Base-by-base conservation (phyloP, 306 rosid species). In the Carpinus viminea region DNA sequence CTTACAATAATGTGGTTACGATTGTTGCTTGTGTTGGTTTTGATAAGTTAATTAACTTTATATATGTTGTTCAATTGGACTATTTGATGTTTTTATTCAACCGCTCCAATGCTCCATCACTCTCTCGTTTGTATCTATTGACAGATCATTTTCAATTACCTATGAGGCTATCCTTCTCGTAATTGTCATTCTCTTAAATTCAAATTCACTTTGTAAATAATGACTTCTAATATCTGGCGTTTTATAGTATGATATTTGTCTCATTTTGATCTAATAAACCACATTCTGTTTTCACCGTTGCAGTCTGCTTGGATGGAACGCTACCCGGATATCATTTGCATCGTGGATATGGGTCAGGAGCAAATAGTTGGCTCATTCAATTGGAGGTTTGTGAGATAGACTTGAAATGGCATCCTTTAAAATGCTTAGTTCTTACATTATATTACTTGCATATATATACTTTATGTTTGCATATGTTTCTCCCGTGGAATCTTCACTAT, bases 231-330 rank as follows among this genome's bases (percentile, higher is more conserved):
- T 48, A 36, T 51, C 17, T 78, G 36, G 73, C 8, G 36, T 48
- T 18, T 10, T 10, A 9, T 17, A 45, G 24, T 43, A 15, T 13
- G 24, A 1, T 70, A 26, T 59, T 78, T 78, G 53, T 54, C 73
- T 74, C 17, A 77, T 48, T 68, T 80, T 78, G 75, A 78, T 66
- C 48, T 74, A 65, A 34, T 79, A 48, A 13, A 31, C 31, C 24
- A 50, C 5, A 13, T 66, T 61, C 57, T 55, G 16, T 61, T 77
- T 77, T 77, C 18, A 12, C 57, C 60, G 47, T 86, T 68, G 73
- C 89, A 95, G 98, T 95, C 10, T 95, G 99, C 86, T 83, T 88
- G 90, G 99, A 95, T 87, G 99, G 99, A 79, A 88, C 98, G 28
- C 84, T 93, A 86, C 99, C 98, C 0, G 99, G 93, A 43, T 95